phyloP scores from a whole-genome alignment of 1,139 yeast species.

The Geotrichum aggregatum region DNA sequence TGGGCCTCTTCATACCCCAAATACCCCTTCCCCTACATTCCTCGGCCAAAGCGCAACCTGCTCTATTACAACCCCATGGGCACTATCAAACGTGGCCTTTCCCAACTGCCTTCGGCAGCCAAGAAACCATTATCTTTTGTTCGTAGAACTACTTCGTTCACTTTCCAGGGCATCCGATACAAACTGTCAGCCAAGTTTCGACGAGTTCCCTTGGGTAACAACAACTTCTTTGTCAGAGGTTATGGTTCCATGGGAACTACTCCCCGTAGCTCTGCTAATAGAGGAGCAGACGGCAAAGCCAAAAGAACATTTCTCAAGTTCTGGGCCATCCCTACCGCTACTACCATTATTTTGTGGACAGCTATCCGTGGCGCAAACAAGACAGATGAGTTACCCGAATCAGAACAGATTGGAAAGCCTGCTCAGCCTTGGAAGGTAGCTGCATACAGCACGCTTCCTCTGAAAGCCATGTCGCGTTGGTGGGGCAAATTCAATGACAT shows the following conservation, averaged over 20 bases:
- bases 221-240: constrained; percentile 14
- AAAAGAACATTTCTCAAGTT: constrained; percentile 30
- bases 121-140: constrained; percentile 22
- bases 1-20: constrained; percentile 18
- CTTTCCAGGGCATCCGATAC: constrained; percentile 18
- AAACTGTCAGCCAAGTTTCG: constrained; percentile 18
- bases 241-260: constrained; percentile 17
- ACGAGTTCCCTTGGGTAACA: constrained; percentile 13
- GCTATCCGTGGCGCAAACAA: constrained; percentile 16
- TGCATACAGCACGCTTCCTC: constrained; percentile 84
- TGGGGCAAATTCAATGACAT: constrained; percentile 93
- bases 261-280: constrained; percentile 6
- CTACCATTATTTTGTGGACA: constrained; percentile 27
- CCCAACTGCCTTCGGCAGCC: constrained; percentile 16
- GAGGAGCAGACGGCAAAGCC: constrained; percentile 26
- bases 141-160: constrained; percentile 14
- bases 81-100: constrained; percentile 32
- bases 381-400: constrained; percentile 11
- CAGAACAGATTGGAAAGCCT: constrained; percentile 46
- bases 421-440: constrained; percentile 85
- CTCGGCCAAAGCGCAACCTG: constrained; percentile 59
- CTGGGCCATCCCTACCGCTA: constrained; percentile 23
- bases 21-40: constrained; percentile 56
- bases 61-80: constrained; percentile 46
- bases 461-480: constrained; percentile 81